Percentiles rank a stretch among this genome's conserved stretches.
These are phyloP conservation scores for Eucalyptus polyanthemos DNA, from an alignment of 345 rosid genomes.

Conservation along the genomic window DNA sequence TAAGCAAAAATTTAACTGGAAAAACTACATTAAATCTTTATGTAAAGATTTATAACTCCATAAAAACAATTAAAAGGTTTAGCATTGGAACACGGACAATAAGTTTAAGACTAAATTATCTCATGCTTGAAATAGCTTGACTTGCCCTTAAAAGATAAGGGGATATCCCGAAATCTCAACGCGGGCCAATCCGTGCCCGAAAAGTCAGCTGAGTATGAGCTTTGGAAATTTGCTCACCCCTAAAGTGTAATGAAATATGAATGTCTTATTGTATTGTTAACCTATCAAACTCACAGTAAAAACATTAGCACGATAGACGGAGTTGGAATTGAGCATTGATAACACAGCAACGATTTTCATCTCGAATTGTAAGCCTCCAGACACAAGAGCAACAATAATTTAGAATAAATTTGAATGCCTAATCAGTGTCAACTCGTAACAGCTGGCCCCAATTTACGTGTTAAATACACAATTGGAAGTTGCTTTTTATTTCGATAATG, in stretches of 20 bases:
- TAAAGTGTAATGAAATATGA: background rate
- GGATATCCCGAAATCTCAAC: background rate
- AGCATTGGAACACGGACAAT: rapidly evolving
- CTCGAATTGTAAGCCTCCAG: background rate
- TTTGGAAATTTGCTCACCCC: background rate
- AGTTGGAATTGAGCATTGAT: background rate
- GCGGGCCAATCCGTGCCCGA: background rate
- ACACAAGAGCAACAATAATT: background rate
- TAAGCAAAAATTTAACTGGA: background rate
- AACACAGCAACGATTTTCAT: background rate
- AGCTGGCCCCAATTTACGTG: background rate
- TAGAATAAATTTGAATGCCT: background rate
- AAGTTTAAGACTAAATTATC: background rate
- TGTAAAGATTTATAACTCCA: background rate
- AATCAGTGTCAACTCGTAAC: background rate
- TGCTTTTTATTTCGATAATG: background rate
- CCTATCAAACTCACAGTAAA: background rate
- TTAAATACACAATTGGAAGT: background rate
- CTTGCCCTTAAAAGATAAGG: background rate
- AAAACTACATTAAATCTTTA: too few relatives aligned
- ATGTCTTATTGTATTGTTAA: background rate
- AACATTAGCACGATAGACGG: background rate
- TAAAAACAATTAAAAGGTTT: background rate
- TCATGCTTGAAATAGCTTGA: background rate
- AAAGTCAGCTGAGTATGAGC: background rate